phyloP scores from a whole-genome alignment of 352 stramenopile genomes.

The Pythium aquatile region DNA sequence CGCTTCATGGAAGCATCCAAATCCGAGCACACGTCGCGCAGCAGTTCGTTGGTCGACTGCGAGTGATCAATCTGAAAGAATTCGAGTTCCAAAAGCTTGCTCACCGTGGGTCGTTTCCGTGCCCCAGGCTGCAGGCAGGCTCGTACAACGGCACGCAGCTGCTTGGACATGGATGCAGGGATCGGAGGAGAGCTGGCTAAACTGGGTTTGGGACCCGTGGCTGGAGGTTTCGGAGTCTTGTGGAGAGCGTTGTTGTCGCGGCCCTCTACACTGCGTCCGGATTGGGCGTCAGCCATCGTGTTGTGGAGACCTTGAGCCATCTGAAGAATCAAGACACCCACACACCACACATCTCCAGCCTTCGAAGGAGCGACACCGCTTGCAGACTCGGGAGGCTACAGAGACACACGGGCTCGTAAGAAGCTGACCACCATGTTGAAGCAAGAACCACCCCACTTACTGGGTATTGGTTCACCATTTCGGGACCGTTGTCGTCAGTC shows the following conservation, averaged over 20 bases:
- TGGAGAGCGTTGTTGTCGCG: background rate
- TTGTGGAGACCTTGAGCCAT: constrained; percentile 37
- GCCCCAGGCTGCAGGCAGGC: constrained; percentile 45
- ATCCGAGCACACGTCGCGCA: constrained; percentile 55
- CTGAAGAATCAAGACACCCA: constrained; percentile 56
- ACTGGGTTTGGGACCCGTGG: background rate
- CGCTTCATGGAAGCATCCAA: constrained; percentile 58
- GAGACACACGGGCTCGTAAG: background rate
- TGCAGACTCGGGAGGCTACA: constrained; percentile 19
- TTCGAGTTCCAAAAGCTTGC: constrained; percentile 34
- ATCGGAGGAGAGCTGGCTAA: constrained; percentile 29
- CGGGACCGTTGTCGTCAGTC: background rate
- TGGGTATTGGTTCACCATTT: background rate
- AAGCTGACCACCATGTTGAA: background rate
- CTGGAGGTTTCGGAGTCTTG: background rate
- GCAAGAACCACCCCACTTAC: background rate
- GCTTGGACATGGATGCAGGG: constrained; percentile 43
- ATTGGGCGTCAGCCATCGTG: background rate
- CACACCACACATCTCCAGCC: constrained; percentile 46
- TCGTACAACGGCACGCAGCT: constrained; percentile 39
- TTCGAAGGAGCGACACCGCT: constrained; percentile 27
- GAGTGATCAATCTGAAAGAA: constrained; percentile 61
- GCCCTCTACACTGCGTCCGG: background rate
- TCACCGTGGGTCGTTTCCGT: constrained; percentile 34
- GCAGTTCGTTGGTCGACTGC: constrained; percentile 48